Conservation (phyloP, 1,139 yeast species). For the Taphrina communis region DNA sequence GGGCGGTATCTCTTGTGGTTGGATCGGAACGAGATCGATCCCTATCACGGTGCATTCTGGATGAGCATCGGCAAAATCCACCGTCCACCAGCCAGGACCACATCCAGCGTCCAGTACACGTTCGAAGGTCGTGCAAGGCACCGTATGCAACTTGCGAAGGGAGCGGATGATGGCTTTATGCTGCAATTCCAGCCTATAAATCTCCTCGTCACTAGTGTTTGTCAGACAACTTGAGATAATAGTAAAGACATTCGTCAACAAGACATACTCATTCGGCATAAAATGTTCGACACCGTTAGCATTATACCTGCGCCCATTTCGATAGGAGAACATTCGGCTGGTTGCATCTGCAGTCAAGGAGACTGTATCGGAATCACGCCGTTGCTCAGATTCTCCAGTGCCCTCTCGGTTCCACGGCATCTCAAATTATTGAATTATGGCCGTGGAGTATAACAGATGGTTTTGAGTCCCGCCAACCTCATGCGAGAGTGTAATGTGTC, state of each 20-base stretch:
- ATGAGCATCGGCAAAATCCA: constrained; percentile 24
- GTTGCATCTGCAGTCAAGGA: constrained; percentile 1
- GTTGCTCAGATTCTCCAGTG: neutral
- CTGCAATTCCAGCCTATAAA: constrained; percentile 8
- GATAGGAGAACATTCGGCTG: constrained; percentile 9
- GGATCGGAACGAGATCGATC: constrained; percentile 19
- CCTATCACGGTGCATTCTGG: constrained; percentile 12
- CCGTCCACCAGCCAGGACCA: constrained; percentile 23
- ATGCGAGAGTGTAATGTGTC: too few species aligned
- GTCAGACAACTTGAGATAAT: neutral
- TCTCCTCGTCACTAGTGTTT: constrained; percentile 12
- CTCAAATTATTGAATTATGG: neutral
- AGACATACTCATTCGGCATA: constrained; percentile 16
- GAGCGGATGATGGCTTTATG: constrained; percentile 10
- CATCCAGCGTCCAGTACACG: constrained; percentile 30
- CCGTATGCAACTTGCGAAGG: constrained; percentile 7
- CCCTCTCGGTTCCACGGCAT: neutral
- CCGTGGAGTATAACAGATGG: too few species aligned
- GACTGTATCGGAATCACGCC: constrained; percentile 12
- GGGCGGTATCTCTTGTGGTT: constrained; percentile 19
- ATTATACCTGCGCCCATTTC: constrained; percentile 18
- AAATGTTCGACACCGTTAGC: neutral
- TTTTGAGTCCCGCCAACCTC: too few species aligned
- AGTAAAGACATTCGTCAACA: neutral
- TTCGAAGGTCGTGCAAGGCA: constrained; percentile 4